Conservation (phyloP, 1,284 basidiomycete genomes). For the Ustilago esculenta region DNA sequence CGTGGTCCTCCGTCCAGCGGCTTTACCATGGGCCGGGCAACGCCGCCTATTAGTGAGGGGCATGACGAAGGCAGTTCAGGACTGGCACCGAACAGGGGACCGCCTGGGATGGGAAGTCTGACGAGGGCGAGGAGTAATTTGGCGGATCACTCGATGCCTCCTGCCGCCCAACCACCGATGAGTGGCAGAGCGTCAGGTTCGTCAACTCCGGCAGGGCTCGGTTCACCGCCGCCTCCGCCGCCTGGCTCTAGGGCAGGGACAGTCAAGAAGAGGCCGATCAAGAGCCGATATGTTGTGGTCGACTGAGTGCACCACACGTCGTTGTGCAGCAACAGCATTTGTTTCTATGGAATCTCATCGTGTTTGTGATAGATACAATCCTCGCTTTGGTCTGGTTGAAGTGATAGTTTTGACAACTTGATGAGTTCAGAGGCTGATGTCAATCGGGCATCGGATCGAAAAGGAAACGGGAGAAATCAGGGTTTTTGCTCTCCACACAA, state of each 20-base stretch:
- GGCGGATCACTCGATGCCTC: conserved; percentile 54
- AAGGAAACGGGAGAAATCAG: no score
- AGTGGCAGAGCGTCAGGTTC: conserved; percentile 10
- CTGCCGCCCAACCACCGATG: conserved; percentile 53
- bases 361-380: background rate
- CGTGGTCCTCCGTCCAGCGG: conserved; percentile 21
- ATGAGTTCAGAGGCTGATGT: no score
- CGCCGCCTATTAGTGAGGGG: conserved; percentile 47
- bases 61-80: conserved; percentile 36
- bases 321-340: no score
- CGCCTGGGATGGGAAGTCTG: conserved; percentile 26
- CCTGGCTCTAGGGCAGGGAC: conserved; percentile 38
- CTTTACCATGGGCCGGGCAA: conserved; percentile 28
- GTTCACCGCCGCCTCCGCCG: conserved; percentile 37
- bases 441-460: background rate
- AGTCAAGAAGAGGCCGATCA: conserved; percentile 63
- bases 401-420: no score
- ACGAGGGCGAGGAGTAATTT: conserved; percentile 53
- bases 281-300: conserved; percentile 63
- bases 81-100: conserved; percentile 15
- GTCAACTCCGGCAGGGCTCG: conserved; percentile 24
- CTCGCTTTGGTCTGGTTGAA: no score
- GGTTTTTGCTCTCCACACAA: no score
- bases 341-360: background rate
- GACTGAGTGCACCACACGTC: no score